Evolutionary conservation across 2,329 filamentous ascomycete species (phyloP), one percentile per base, ranked within the genome.

Genomic region (Pyrenochaeta sp.): DNA sequence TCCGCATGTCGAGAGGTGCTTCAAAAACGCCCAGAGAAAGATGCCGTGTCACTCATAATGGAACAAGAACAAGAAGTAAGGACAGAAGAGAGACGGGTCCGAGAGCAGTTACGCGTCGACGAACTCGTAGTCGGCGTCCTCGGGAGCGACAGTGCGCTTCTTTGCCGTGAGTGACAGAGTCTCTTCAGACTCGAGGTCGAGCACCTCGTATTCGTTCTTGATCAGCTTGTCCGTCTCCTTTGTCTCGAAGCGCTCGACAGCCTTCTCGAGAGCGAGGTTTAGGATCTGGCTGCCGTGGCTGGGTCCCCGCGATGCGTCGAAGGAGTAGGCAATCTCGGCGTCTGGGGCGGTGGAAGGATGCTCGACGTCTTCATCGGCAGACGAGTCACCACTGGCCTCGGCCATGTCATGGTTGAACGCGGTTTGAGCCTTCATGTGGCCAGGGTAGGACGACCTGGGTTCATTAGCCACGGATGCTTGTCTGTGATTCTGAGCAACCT

Each of bases 171-270:
- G 57, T 45, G 69, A 72, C 14, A 63, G 62, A 14, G 63, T 58
- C 54, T 73, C 73, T 14, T 40, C 37, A 13, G 72, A 71, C 22
- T 73, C 60, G 11, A 61, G 53, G 38, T 76, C 76, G 54, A 73
- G 78, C 56, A 74, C 75, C 60, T 84, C 81, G 56, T 84, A 85
- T 69, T 85, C 82, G 42, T 76, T 75, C 70, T 78, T 80, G 64
- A 83, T 77, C 34, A 85, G 65, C 69, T 82, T 82, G 68, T 83
- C 80, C 2, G 81, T 84, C 69, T 82, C 78, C 57, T 78, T 78
- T 49, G 77, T 79, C 69, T 85, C 82, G 60, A 78, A 85, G 51
- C 76, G 77, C 72, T 82, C 77, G 27, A 84, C 78, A 1, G 82
- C 82, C 65, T 81, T 78, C 41, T 74, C 76, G 22, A 85, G 72